These are phyloP conservation scores for Macadamia integrifolia DNA, from an alignment of 164 flowering plant genomes.

Conservation along the genomic window DNA sequence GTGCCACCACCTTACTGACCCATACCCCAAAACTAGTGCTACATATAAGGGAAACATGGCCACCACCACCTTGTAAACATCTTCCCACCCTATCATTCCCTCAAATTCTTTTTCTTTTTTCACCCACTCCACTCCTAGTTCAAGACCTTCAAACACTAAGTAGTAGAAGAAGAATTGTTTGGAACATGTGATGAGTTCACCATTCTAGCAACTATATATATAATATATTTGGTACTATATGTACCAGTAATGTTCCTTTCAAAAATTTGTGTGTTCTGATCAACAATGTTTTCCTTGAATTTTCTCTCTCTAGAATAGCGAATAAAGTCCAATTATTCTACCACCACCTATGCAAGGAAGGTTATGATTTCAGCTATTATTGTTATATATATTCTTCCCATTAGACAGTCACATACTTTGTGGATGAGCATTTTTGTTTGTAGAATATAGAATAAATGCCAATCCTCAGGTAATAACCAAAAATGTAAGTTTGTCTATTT, in stretches of 20 bases:
- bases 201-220: conserved; percentile 11
- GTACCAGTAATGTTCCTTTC: conserved; percentile 22
- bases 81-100: conserved; percentile 38
- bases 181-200: neutral
- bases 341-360: conserved; percentile 17
- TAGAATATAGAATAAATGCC: conserved; percentile 20
- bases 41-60: conserved; percentile 52
- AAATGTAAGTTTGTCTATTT: neutral
- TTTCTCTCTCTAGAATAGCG: conserved; percentile 21
- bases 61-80: conserved; percentile 42
- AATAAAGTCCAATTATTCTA: conserved; percentile 43
- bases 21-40: conserved; percentile 46
- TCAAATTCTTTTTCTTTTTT: neutral
- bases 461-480: neutral
- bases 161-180: too few relatives aligned
- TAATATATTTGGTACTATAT: conserved; percentile 12
- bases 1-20: conserved; percentile 56
- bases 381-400: conserved; percentile 9
- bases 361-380: conserved; percentile 5
- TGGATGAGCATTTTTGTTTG: conserved; percentile 3
- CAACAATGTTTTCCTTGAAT: neutral
- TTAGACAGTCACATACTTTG: neutral
- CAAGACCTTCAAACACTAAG: neutral
- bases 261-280: conserved; percentile 8
- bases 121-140: neutral